Evolutionary conservation across 805 yeast genomes (phyloP), one percentile per base, ranked within the genome.

Genomic region (Ogataea allantospora): DNA sequence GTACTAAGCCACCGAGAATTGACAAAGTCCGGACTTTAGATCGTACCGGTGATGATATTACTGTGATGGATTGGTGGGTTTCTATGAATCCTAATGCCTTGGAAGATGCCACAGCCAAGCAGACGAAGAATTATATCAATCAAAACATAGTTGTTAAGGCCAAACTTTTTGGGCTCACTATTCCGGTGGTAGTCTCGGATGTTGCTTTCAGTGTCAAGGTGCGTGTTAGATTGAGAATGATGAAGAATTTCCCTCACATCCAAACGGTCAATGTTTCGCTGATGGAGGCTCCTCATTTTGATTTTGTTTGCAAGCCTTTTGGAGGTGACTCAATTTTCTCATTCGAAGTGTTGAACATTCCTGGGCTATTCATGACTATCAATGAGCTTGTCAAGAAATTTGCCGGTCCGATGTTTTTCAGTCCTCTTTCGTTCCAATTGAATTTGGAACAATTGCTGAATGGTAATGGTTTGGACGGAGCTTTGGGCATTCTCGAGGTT

Each of bases 51-150:
- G 84, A 83, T 45, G 96, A 91, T 56, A 83, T 93, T 35, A 95
- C 91, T 8, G 96, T 95, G 36, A 93, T 93, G 96, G 99, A 93
- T 63, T 91, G 97, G 97, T 83, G 80, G 27, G 75, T 84, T 29
- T 85, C 96, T 1, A 87, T 89, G 67, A 83, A 87, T 18, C 99
- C 99, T n/a, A 88, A 87, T 62, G 84, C 88, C 26, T 63, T 78
- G 33, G 83, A 83, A 27, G 99, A 93, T 61, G 68, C 88, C 51
- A 87, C 88, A 38, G 78, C 80, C 18, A 86, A 91, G 54, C 97
- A 93, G 62, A 60, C 83, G 62, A 86, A 82, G 57, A 87, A 80
- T 59, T 80, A 78, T 50, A 89, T 88, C 28, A 88, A 89, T 62
- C 95, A 89, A 57, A 78, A 77, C 55, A 71, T 84, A 29, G 80